phyloP scores from a whole-genome alignment of 2,329 filamentous ascomycete species.

The Fusarium phyllophilum region DNA sequence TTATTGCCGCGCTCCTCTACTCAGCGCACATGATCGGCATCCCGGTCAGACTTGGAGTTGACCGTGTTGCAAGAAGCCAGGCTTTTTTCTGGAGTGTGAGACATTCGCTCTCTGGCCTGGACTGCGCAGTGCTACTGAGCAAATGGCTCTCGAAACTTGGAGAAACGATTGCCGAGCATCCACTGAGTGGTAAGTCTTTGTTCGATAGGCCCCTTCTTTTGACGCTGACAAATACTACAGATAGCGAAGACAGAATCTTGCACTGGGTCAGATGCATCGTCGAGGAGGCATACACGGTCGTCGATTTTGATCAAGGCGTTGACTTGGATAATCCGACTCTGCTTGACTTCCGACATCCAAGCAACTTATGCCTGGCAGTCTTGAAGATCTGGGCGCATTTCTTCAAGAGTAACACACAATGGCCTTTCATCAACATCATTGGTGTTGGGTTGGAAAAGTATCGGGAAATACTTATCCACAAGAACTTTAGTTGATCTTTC shows the following conservation, averaged over 20 bases:
- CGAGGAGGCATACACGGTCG: slow-evolving; percentile 54
- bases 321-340: neutral
- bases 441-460: slow-evolving; percentile 54
- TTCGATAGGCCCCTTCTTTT: fast-evolving
- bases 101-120: slow-evolving; percentile 64
- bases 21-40: slow-evolving; percentile 65
- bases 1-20: slow-evolving; percentile 62
- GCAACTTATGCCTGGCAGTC: slow-evolving; percentile 46
- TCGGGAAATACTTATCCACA: slow-evolving; percentile 36
- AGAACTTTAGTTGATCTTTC: neutral
- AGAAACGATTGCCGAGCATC: neutral
- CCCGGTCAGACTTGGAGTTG: slow-evolving; percentile 64
- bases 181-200: neutral
- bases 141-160: slow-evolving; percentile 51
- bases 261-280: slow-evolving; percentile 59
- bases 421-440: slow-evolving; percentile 59
- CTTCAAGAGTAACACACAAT: slow-evolving; percentile 59
- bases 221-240: slow-evolving; percentile 26
- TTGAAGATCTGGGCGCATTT: slow-evolving; percentile 59
- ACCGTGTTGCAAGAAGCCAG: slow-evolving; percentile 64
- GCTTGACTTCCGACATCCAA: neutral
- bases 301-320: slow-evolving; percentile 49
- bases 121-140: slow-evolving; percentile 64
- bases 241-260: slow-evolving; percentile 56
- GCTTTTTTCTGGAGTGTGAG: slow-evolving; percentile 67